These are phyloP conservation scores for Dryas alaskensis DNA, from an alignment of 306 rosid species.

Conservation along the genomic window DNA sequence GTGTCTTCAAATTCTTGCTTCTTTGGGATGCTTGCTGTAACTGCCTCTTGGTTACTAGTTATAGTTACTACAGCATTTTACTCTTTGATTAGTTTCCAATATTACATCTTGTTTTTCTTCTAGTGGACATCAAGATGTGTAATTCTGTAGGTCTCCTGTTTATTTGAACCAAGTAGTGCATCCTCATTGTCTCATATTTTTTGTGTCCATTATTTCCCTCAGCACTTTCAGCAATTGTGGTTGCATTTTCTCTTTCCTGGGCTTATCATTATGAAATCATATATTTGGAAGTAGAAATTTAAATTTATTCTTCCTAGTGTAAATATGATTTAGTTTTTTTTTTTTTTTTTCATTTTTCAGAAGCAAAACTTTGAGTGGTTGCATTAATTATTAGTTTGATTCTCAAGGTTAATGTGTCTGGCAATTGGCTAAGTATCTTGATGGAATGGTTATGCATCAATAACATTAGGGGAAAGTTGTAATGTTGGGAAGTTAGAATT, in stretches of 20 bases:
- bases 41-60: not conserved
- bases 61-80: not conserved
- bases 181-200: not conserved
- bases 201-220: not conserved
- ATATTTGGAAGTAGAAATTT: not conserved
- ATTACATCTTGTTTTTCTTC: not conserved
- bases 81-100: not conserved
- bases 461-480: not conserved
- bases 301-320: not conserved
- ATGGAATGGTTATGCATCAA: not conserved
- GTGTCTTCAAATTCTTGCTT: slow-evolving; percentile 12
- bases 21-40: slow-evolving; percentile 14
- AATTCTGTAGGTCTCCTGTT: not conserved
- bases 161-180: not conserved
- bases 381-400: not conserved
- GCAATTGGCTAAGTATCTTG: not conserved
- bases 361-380: not conserved
- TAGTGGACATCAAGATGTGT: not conserved
- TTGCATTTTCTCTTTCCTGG: not conserved
- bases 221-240: slow-evolving; percentile 1
- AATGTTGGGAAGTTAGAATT: not conserved
- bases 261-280: not conserved
- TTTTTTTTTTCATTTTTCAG: not conserved
- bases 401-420: not conserved
- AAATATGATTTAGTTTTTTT: not conserved